A percentile compares a stretch with the other conserved stretches of the same genome.
These are phyloP conservation scores for Myrica gale DNA, from an alignment of 306 rosid species.

Conservation along the genomic window DNA sequence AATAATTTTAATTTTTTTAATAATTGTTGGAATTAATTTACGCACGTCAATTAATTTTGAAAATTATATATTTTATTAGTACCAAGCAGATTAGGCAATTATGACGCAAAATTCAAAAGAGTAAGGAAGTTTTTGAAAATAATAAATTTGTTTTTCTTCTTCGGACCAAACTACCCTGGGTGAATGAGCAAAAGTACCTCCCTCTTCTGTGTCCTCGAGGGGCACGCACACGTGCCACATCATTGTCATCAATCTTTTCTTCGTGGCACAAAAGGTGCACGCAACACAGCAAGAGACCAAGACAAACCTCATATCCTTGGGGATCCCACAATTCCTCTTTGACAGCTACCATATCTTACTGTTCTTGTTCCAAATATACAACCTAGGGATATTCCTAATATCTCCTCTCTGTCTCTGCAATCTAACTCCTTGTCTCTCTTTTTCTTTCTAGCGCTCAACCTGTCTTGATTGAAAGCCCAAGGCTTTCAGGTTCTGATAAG, in stretches of 20 bases:
- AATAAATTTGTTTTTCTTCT: too few relatives aligned
- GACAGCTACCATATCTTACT: constrained; percentile 25
- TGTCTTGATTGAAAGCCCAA: constrained; percentile 83
- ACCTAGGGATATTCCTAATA: constrained; percentile 30
- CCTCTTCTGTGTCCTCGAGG: not conserved
- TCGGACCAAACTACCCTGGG: too few relatives aligned
- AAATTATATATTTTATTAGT: too few relatives aligned
- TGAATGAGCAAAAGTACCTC: too few relatives aligned
- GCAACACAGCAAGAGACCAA: constrained; percentile 30
- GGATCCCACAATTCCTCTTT: constrained; percentile 31
- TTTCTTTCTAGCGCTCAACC: constrained; percentile 19
- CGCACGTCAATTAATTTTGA: too few relatives aligned
- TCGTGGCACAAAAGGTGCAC: not conserved
- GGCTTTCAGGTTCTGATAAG: constrained; percentile 47
- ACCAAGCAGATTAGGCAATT: too few relatives aligned
- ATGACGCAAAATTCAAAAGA: too few relatives aligned
- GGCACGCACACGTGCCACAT: constrained; percentile 12
- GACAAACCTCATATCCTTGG: constrained; percentile 61
- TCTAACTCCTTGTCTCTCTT: constrained; percentile 13
- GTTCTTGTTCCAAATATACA: constrained; percentile 17
- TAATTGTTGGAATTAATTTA: too few relatives aligned
- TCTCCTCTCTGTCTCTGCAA: constrained; percentile 24
- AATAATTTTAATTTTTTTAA: too few relatives aligned
- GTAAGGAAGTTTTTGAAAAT: too few relatives aligned
- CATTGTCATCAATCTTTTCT: constrained; percentile 25